Percentiles rank a stretch among this genome's conserved stretches.
Evolutionary conservation across 2,329 filamentous ascomycete genomes (phyloP).

Genomic region (Fusarium graminum): DNA sequence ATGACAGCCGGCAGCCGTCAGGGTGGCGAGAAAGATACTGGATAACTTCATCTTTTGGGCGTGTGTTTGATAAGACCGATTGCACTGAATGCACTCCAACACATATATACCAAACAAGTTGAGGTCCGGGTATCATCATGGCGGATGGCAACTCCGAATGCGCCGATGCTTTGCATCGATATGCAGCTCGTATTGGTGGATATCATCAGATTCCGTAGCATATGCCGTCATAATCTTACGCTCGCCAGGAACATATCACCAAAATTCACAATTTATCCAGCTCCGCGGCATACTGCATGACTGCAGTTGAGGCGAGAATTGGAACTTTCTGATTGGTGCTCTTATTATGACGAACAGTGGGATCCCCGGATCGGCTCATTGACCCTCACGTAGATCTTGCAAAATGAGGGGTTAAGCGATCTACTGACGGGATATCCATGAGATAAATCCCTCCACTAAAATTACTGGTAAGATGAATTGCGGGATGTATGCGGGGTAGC

Average conservation of each 20-base stretch:
- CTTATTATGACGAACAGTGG: constrained; percentile 1
- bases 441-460: not conserved
- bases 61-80: not conserved
- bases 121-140: not conserved
- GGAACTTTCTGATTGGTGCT: constrained; percentile 25
- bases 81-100: too few relatives aligned
- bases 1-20: constrained; percentile 15
- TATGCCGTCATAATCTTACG: constrained; percentile 13
- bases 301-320: constrained; percentile 19
- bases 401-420: constrained; percentile 19
- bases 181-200: constrained; percentile 40
- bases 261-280: constrained; percentile 38
- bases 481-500: too few relatives aligned
- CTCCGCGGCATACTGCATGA: constrained; percentile 9
- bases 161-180: constrained; percentile 1
- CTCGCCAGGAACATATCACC: not conserved
- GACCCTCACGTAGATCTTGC: constrained; percentile 2
- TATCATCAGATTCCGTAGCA: constrained; percentile 3
- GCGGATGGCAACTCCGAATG: constrained; percentile 29
- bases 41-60: constrained; percentile 29
- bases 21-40: constrained; percentile 6
- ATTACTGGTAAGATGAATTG: not conserved
- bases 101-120: constrained; percentile 3
- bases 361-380: not conserved
- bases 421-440: not conserved